phyloP scores from a whole-genome alignment of 805 yeast species.

The Metschnikowia peoriensis region DNA sequence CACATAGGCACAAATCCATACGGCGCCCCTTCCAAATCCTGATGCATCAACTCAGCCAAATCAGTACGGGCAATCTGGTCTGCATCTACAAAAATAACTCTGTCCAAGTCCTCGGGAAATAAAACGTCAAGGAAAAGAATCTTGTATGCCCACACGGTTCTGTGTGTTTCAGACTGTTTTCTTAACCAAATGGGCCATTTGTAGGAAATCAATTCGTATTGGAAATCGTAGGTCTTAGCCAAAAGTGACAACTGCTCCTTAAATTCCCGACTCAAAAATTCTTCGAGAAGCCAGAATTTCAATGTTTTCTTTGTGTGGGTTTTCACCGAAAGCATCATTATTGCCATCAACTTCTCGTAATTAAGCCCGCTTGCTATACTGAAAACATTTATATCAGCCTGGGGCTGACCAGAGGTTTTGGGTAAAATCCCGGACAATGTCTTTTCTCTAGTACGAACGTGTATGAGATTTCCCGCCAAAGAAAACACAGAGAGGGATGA shows the following conservation, averaged over 20 bases:
- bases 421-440: slow-evolving; percentile 8
- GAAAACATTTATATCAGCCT: slow-evolving; percentile 66
- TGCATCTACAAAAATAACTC: slow-evolving; percentile 82
- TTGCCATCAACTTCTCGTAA: slow-evolving; percentile 69
- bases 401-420: slow-evolving; percentile 6
- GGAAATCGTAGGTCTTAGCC: slow-evolving; percentile 58
- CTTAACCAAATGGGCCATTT: slow-evolving; percentile 94
- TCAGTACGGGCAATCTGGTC: slow-evolving; percentile 81
- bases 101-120: slow-evolving; percentile 74
- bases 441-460: slow-evolving; percentile 3
- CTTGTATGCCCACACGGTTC: slow-evolving; percentile 87
- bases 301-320: slow-evolving; percentile 54
- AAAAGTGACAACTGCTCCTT: slow-evolving; percentile 56
- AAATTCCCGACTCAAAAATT: slow-evolving; percentile 72
- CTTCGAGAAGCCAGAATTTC: slow-evolving; percentile 85
- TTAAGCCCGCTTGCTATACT: slow-evolving; percentile 80
- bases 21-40: slow-evolving; percentile 76
- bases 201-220: slow-evolving; percentile 76
- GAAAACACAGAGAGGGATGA: slow-evolving; percentile 36
- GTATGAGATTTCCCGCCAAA: slow-evolving; percentile 22
- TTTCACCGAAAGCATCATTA: slow-evolving; percentile 81
- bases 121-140: slow-evolving; percentile 81
- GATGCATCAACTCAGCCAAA: slow-evolving; percentile 60
- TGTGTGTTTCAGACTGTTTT: slow-evolving; percentile 70
- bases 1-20: slow-evolving; percentile 90